Evolutionary conservation across 257 asterid genomes (phyloP).

Genomic region (Perilla frutescens): DNA sequence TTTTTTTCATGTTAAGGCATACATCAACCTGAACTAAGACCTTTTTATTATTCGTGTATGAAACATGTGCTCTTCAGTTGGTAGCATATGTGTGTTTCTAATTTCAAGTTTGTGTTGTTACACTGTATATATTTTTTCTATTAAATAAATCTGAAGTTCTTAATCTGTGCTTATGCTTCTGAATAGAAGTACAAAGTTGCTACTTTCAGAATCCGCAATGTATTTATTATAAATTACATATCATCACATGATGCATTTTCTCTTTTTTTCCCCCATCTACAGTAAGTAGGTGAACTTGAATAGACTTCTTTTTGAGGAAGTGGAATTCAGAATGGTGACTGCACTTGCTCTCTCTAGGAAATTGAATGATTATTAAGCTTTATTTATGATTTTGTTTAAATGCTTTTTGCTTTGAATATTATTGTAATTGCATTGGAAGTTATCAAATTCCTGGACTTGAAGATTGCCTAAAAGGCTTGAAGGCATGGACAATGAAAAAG

Average conservation of each 20-base stretch:
- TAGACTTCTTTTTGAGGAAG: constrained; percentile 7
- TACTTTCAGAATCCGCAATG: not conserved
- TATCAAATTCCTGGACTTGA: not conserved
- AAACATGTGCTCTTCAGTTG: constrained; percentile 7
- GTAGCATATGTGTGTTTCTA: constrained; percentile 1
- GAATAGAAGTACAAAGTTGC: not conserved
- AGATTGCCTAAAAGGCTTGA: not conserved
- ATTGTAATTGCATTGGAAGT: not conserved
- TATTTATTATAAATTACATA: not conserved
- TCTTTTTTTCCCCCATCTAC: not conserved
- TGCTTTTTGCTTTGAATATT: not conserved
- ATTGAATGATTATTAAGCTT: constrained; percentile 2
- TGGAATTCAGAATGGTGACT: not conserved
- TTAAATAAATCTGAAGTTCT: not conserved
- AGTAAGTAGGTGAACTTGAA: constrained; percentile 12
- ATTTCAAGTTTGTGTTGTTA: not conserved
- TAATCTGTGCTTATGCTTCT: not conserved
- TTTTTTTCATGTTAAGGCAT: constrained; percentile 16
- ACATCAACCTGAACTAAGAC: not conserved
- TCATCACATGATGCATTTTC: not conserved
- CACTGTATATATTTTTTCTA: not conserved
- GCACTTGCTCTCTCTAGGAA: constrained; percentile 17
- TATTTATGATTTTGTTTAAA: not conserved
- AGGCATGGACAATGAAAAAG: not conserved
- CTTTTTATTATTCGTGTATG: not conserved